Percentiles rank a stretch among this genome's conserved stretches.
Conservation (phyloP, 1,284 basidiomycete species). For the Moesziomyces sp. region DNA sequence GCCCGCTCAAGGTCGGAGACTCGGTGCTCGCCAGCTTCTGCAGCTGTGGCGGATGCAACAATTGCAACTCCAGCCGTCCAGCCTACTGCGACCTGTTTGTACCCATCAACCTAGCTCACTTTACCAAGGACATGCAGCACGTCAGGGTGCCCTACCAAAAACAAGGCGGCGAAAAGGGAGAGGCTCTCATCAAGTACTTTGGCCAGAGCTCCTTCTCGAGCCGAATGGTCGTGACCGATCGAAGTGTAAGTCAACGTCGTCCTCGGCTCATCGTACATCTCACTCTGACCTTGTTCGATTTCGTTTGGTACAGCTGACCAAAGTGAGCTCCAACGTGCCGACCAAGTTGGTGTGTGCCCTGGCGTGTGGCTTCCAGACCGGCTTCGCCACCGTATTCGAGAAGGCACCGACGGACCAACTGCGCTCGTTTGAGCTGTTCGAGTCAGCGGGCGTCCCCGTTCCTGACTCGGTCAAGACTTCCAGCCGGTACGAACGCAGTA, state of each 20-base stretch:
- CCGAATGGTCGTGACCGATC: constrained; percentile 25
- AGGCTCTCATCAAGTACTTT: constrained; percentile 28
- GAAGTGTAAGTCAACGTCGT: constrained; percentile 13
- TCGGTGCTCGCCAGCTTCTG: constrained; percentile 32
- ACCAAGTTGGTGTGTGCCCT: constrained; percentile 28
- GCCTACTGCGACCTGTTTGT: constrained; percentile 24
- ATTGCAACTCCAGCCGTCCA: constrained; percentile 18
- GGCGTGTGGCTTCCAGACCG: constrained; percentile 33
- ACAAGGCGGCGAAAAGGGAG: constrained; percentile 9
- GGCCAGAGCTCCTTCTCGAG: constrained; percentile 38
- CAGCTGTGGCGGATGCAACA: constrained; percentile 33
- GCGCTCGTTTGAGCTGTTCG: constrained; percentile 20
- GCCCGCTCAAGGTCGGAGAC: constrained; percentile 17
- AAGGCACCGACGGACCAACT: constrained; percentile 22
- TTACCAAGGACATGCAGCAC: constrained; percentile 25
- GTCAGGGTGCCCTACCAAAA: constrained; percentile 14
- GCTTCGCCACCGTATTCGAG: constrained; percentile 30
- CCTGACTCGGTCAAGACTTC: constrained; percentile 10
- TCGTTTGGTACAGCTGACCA: constrained; percentile 12
- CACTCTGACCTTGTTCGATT: too few relatives aligned
- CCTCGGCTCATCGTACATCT: too few relatives aligned
- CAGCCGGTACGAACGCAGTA: constrained; percentile 9
- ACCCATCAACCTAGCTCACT: constrained; percentile 15
- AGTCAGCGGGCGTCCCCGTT: constrained; percentile 10
- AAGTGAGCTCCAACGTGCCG: constrained; percentile 18